Conservation (phyloP, 345 rosid genomes). For the Reutealis trisperma region DNA sequence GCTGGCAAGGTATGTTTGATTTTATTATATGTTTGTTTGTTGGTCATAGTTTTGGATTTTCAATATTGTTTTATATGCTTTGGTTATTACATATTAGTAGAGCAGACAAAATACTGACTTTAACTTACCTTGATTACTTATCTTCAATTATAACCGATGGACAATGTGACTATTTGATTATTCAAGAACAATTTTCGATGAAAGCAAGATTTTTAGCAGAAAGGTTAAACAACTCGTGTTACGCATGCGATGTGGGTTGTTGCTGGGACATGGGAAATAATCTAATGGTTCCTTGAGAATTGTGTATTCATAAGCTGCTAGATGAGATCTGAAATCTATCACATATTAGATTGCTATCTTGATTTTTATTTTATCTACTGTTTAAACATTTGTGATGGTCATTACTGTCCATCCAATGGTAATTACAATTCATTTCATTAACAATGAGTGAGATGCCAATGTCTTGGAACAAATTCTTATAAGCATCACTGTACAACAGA, state of each 20-base stretch:
- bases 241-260: neutral
- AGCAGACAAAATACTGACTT: neutral
- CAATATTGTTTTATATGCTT: neutral
- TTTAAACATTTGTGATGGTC: neutral
- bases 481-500: neutral
- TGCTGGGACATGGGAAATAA: neutral
- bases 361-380: neutral
- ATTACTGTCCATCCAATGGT: neutral
- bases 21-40: neutral
- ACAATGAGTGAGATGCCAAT: neutral
- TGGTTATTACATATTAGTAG: neutral
- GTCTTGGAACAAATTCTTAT: neutral
- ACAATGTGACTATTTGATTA: neutral
- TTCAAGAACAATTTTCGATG: neutral
- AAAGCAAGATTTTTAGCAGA: neutral
- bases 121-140: neutral
- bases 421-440: neutral
- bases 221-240: neutral
- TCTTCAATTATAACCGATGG: neutral
- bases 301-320: neutral
- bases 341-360: neutral
- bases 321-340: neutral
- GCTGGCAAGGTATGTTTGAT: constrained; percentile 46
- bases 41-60: neutral
- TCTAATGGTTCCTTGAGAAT: neutral